A percentile compares a stretch with the other conserved stretches of the same genome.
phyloP scores from a whole-genome alignment of 2,329 filamentous ascomycete genomes.

The Neopestalotiopsis sp. region DNA sequence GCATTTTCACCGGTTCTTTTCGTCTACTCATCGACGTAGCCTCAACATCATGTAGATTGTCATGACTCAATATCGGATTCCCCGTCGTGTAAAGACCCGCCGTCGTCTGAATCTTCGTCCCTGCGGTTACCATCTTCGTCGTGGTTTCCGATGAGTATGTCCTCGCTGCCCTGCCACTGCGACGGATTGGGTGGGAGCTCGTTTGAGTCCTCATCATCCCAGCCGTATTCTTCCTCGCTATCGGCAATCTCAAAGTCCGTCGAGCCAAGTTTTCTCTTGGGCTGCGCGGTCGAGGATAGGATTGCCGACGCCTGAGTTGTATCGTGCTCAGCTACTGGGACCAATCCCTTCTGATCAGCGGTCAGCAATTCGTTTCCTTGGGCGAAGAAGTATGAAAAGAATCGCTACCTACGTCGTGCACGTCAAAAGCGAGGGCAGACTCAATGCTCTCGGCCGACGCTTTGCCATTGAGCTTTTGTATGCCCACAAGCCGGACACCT shows the following conservation, averaged over 20 bases:
- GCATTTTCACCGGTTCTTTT: not conserved
- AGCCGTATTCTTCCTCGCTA: conserved; percentile 73
- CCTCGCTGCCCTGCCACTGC: conserved; percentile 72
- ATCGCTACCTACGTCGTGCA: conserved; percentile 46
- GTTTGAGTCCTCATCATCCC: conserved; percentile 70
- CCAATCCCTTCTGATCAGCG: conserved; percentile 47
- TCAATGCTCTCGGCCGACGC: conserved; percentile 44
- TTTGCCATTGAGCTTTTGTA: conserved; percentile 69
- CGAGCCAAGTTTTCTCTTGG: conserved; percentile 69
- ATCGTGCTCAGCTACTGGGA: conserved; percentile 47
- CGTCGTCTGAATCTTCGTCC: conserved; percentile 18
- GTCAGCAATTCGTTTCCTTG: conserved; percentile 13
- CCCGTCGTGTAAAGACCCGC: conserved; percentile 4
- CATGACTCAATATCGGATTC: not conserved
- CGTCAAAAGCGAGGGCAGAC: conserved; percentile 53
- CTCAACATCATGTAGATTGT: not conserved
- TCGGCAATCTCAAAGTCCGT: conserved; percentile 65
- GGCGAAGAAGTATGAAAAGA: conserved; percentile 15
- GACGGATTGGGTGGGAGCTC: conserved; percentile 64
- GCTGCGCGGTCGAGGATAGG: conserved; percentile 43
- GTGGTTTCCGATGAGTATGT: conserved; percentile 57
- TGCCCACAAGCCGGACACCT: conserved; percentile 62
- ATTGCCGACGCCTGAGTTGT: conserved; percentile 38
- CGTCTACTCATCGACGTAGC: not conserved
- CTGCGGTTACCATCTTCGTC: conserved; percentile 21